Conservation (phyloP, 352 stramenopile genomes). For the Aphanomyces euteiches region DNA sequence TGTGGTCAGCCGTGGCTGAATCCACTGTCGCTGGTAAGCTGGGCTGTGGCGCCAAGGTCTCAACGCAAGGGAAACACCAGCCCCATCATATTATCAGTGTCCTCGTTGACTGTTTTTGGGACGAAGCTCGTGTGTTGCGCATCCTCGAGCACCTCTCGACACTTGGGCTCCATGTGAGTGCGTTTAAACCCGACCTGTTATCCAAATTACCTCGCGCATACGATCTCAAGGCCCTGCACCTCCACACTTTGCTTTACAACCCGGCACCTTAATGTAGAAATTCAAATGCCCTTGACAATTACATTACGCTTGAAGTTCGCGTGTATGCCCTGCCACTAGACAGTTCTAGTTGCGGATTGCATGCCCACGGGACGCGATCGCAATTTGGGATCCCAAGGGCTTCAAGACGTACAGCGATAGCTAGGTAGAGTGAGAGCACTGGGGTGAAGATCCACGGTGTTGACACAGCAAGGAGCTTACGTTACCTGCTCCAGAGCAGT, state of each 20-base stretch:
- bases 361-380: too few species aligned
- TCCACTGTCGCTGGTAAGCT: conserved; percentile 23
- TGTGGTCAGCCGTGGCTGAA: conserved; percentile 10
- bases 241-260: conserved; percentile 24
- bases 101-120: conserved; percentile 20
- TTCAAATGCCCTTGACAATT: too few species aligned
- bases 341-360: too few species aligned
- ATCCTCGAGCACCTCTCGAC: conserved; percentile 16
- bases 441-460: too few species aligned
- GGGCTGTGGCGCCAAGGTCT: conserved; percentile 21
- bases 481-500: too few species aligned
- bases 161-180: conserved; percentile 20
- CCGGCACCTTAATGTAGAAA: conserved; percentile 3
- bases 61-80: background rate
- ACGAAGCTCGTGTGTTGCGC: background rate
- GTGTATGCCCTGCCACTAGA: too few species aligned
- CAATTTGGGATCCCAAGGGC: too few species aligned
- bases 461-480: too few species aligned
- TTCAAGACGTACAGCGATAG: too few species aligned
- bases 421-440: too few species aligned
- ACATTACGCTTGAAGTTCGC: too few species aligned
- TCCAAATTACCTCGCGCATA: background rate
- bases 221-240: conserved; percentile 19
- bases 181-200: conserved; percentile 31
- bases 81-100: conserved; percentile 17